Conservation (phyloP, 2,329 filamentous ascomycete genomes). For the Rhynchosporium graminicola region DNA sequence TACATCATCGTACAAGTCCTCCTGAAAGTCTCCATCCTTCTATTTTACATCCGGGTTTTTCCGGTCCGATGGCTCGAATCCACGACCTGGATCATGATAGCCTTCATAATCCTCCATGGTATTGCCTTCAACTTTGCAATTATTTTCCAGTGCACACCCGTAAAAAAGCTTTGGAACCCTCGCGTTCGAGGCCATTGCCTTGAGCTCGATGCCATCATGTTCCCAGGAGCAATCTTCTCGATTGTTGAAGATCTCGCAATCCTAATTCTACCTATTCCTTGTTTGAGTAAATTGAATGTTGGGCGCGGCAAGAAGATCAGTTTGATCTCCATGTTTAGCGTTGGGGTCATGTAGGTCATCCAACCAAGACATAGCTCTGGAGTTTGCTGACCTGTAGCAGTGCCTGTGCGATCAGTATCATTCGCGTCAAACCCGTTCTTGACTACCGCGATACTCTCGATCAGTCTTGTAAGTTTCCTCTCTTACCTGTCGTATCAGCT, state of each 20-base stretch:
- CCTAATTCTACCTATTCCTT: slow-evolving; percentile 64
- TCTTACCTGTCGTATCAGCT: too few species aligned
- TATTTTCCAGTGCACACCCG: slow-evolving; percentile 25
- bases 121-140: slow-evolving; percentile 21
- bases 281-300: slow-evolving; percentile 61
- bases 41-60: slow-evolving; percentile 25
- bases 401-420: slow-evolving; percentile 29
- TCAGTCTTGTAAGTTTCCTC: slow-evolving; percentile 1
- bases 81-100: slow-evolving; percentile 14
- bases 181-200: slow-evolving; percentile 48
- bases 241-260: slow-evolving; percentile 68
- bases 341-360: slow-evolving; percentile 61
- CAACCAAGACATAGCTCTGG: too few species aligned
- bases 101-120: slow-evolving; percentile 15
- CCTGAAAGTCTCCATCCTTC: slow-evolving; percentile 20
- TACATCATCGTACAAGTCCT: slow-evolving; percentile 23
- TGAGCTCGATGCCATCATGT: slow-evolving; percentile 63
- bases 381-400: slow-evolving; percentile 7
- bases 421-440: slow-evolving; percentile 27
- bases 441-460: background rate
- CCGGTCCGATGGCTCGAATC: background rate
- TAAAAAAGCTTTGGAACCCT: slow-evolving; percentile 22
- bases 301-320: slow-evolving; percentile 68
- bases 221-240: slow-evolving; percentile 66
- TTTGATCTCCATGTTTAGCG: slow-evolving; percentile 64